phyloP scores from a whole-genome alignment of 106 monocot species.

The Apostasia ramifera region DNA sequence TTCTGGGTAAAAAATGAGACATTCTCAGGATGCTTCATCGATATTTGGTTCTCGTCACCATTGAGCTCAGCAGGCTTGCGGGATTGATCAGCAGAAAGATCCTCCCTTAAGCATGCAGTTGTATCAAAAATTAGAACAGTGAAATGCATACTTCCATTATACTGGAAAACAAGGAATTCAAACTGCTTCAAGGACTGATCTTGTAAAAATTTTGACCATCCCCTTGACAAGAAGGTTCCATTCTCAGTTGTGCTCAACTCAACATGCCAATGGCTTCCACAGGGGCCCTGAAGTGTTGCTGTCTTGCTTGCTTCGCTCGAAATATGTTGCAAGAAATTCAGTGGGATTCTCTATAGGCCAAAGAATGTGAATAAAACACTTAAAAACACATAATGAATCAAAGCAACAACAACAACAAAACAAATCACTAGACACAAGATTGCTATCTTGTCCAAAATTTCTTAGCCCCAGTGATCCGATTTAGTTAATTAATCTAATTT shows the following conservation, averaged over 20 bases:
- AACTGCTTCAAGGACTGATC: conserved; percentile 14
- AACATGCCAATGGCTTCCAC: conserved; percentile 16
- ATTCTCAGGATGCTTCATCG: too few species aligned
- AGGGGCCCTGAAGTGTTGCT: conserved; percentile 21
- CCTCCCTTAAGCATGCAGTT: conserved; percentile 8
- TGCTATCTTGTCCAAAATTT: too few species aligned
- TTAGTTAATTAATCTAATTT: too few species aligned
- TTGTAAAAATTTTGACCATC: conserved; percentile 17
- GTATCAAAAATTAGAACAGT: conserved; percentile 17
- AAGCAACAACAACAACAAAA: too few species aligned
- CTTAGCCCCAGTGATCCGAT: too few species aligned
- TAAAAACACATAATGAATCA: neutral
- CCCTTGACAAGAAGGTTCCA: conserved; percentile 19
- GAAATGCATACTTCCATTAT: conserved; percentile 19
- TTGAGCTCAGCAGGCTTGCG: too few species aligned
- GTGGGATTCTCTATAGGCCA: conserved; percentile 12
- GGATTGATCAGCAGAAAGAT: neutral
- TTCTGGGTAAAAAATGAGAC: too few species aligned
- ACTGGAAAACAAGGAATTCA: conserved; percentile 21
- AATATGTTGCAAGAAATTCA: conserved; percentile 10
- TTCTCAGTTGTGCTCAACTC: neutral
- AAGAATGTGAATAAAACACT: neutral
- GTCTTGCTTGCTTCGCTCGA: conserved; percentile 1
- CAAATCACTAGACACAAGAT: too few species aligned
- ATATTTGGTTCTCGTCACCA: too few species aligned